Percentiles rank a stretch among this genome's conserved stretches.
These are phyloP conservation scores for Hanseniaspora thailandica DNA, from an alignment of 805 yeast genomes.

Conservation along the genomic window DNA sequence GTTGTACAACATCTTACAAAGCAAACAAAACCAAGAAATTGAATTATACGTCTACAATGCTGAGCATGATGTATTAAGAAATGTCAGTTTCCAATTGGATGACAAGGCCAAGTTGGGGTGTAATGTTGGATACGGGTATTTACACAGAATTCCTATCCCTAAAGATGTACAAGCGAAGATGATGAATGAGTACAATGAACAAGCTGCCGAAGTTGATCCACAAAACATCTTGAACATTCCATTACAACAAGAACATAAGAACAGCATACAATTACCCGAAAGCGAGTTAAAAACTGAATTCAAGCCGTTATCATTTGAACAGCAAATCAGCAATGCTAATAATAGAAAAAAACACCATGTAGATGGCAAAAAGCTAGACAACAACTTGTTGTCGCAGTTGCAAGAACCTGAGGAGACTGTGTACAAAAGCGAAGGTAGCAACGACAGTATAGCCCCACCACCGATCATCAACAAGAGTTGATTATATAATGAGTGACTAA, in stretches of 20 bases:
- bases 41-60: conserved; percentile 73
- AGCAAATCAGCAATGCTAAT: conserved; percentile 8
- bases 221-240: conserved; percentile 9
- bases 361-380: background rate
- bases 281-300: background rate
- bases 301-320: conserved; percentile 13
- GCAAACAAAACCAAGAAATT: conserved; percentile 36
- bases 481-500: too few relatives aligned
- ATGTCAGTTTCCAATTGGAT: conserved; percentile 75
- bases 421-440: background rate
- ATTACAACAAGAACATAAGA: background rate
- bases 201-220: background rate
- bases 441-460: background rate
- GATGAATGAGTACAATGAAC: background rate
- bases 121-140: conserved; percentile 84
- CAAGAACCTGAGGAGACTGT: conserved; percentile 10
- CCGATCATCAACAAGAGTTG: conserved; percentile 8
- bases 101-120: conserved; percentile 80
- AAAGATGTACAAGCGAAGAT: conserved; percentile 1
- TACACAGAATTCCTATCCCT: conserved; percentile 69
- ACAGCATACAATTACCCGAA: background rate
- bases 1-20: conserved; percentile 52
- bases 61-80: conserved; percentile 74
- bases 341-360: conserved; percentile 6
- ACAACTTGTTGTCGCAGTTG: conserved; percentile 1